These are phyloP conservation scores for Aspergillus aculeatus DNA, from an alignment of 2,329 filamentous ascomycete genomes.

Conservation along the genomic window DNA sequence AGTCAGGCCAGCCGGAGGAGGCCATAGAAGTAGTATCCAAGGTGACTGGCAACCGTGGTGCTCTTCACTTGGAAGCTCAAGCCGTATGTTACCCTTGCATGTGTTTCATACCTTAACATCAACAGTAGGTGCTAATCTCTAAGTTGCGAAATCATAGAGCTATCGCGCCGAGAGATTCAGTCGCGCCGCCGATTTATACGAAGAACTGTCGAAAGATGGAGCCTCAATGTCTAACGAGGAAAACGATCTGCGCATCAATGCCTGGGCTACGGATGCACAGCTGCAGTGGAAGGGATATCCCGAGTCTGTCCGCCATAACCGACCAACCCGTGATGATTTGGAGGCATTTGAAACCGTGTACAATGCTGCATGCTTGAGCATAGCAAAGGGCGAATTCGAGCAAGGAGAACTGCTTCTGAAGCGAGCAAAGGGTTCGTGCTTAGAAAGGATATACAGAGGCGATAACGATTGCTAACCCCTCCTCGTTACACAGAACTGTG, in stretches of 20 bases:
- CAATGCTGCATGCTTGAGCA: slow-evolving; percentile 63
- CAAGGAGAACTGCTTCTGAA: slow-evolving; percentile 60
- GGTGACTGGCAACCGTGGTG: slow-evolving; percentile 47
- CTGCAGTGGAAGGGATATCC: slow-evolving; percentile 59
- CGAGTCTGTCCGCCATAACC: slow-evolving; percentile 52
- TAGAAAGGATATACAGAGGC: neutral
- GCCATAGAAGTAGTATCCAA: slow-evolving; percentile 53
- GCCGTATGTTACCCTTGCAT: slow-evolving; percentile 43
- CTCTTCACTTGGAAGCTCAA: slow-evolving; percentile 62
- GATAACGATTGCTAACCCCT: neutral
- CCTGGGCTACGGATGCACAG: slow-evolving; percentile 61
- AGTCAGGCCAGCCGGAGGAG: slow-evolving; percentile 55
- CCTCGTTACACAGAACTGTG: slow-evolving; percentile 51
- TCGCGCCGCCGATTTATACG: slow-evolving; percentile 55
- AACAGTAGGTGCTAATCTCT: neutral
- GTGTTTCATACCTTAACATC: neutral
- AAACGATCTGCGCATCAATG: slow-evolving; percentile 62
- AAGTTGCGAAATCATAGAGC: slow-evolving; percentile 22
- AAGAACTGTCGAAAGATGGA: slow-evolving; percentile 46
- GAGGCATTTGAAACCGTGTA: slow-evolving; percentile 65
- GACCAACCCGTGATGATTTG: slow-evolving; percentile 58
- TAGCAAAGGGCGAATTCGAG: slow-evolving; percentile 59
- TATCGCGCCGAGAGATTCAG: slow-evolving; percentile 63
- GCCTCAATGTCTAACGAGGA: slow-evolving; percentile 49
- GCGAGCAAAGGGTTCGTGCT: slow-evolving; percentile 52